These are phyloP conservation scores for Petunia axillaris DNA, from an alignment of 257 asterid genomes.

Conservation along the genomic window DNA sequence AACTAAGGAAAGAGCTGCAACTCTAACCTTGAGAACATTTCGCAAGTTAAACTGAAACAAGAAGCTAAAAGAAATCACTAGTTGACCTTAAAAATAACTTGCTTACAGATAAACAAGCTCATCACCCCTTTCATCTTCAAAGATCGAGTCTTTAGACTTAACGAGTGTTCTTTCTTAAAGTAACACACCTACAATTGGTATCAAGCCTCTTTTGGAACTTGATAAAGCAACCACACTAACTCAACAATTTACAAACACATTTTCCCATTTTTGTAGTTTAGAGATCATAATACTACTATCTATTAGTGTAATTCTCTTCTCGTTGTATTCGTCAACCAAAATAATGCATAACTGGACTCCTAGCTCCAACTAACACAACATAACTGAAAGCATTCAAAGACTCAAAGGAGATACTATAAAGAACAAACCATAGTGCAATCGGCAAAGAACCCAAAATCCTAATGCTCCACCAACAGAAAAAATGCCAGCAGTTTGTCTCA, in stretches of 20 bases:
- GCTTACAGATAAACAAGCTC: background rate
- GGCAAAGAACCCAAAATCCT: conserved; percentile 89
- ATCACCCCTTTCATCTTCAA: background rate
- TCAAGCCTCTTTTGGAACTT: background rate
- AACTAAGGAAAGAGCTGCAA: background rate
- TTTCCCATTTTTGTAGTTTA: background rate
- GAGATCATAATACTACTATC: background rate
- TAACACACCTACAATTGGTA: background rate
- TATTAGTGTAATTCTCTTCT: background rate
- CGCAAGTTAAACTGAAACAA: background rate
- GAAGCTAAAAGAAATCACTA: background rate
- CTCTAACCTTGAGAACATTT: background rate
- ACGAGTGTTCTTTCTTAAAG: background rate
- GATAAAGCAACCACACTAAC: background rate
- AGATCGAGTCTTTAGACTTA: background rate
- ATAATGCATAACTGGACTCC: background rate
- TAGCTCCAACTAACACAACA: background rate
- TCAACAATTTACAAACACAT: background rate
- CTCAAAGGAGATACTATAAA: background rate
- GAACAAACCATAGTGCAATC: conserved; percentile 77
- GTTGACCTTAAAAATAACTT: background rate
- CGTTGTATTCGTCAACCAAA: no score
- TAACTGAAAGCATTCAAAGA: background rate
- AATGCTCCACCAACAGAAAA: conserved; percentile 80
- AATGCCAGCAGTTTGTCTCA: conserved; percentile 87